Percentiles rank a stretch among this genome's conserved stretches.
These are phyloP conservation scores for Tremella mesenterica DNA, from an alignment of 768 basidiomycete genomes.

Conservation along the genomic window DNA sequence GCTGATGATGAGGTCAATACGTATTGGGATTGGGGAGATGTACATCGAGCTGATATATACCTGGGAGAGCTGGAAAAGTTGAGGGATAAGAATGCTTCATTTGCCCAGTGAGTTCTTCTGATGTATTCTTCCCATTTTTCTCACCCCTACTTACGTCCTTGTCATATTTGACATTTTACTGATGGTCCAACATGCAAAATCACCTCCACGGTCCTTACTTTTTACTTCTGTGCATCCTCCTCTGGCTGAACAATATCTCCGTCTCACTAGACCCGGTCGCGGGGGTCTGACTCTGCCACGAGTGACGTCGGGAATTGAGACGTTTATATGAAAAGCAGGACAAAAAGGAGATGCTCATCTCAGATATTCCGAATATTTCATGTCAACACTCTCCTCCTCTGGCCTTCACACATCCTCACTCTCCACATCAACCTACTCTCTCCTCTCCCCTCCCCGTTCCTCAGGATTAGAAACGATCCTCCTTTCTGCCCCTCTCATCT, in stretches of 20 bases:
- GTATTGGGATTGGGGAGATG: slow-evolving; percentile 85
- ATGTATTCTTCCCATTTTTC: background rate
- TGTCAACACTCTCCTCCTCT: slow-evolving; percentile 59
- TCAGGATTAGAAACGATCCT: slow-evolving; percentile 90
- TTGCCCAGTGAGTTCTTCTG: slow-evolving; percentile 56
- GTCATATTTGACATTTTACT: too few species aligned
- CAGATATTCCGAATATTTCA: slow-evolving; percentile 61
- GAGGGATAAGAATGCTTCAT: slow-evolving; percentile 57
- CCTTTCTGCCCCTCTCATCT: slow-evolving; percentile 82
- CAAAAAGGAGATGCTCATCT: too few species aligned
- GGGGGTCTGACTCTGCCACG: too few species aligned
- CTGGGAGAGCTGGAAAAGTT: slow-evolving; percentile 61
- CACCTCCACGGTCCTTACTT: too few species aligned
- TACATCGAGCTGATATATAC: slow-evolving; percentile 74
- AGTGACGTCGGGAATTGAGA: background rate
- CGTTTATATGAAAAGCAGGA: background rate
- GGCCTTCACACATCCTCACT: slow-evolving; percentile 61
- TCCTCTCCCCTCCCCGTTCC: slow-evolving; percentile 74
- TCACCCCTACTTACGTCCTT: background rate
- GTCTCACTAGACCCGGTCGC: too few species aligned
- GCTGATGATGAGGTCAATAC: slow-evolving; percentile 62
- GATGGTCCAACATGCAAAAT: too few species aligned
- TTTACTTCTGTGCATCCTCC: too few species aligned
- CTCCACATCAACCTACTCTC: slow-evolving; percentile 68
- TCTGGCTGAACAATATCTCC: too few species aligned